Conservation (phyloP, 345 rosid species). For the Eucalyptus regnans region DNA sequence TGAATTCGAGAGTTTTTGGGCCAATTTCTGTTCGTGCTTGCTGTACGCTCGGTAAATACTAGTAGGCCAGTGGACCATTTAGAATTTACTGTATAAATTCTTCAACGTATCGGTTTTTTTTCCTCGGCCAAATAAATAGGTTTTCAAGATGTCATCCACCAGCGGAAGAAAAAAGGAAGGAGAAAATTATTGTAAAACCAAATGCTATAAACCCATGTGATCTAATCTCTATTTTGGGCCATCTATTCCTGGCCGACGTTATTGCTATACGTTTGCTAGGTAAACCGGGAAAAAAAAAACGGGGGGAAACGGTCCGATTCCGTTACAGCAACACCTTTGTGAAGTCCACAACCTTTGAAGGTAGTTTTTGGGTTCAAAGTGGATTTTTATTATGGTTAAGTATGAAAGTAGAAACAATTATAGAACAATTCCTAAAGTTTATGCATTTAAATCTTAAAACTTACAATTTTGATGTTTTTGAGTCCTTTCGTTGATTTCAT, state of each 20-base stretch:
- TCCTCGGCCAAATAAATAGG: not conserved
- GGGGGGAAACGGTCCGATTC: not conserved
- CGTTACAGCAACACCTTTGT: not conserved
- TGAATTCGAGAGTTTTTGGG: not conserved
- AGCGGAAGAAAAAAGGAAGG: not conserved
- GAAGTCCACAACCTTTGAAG: not conserved
- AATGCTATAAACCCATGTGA: not conserved
- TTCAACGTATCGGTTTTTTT: too few species aligned
- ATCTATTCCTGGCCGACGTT: not conserved
- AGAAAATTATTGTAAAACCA: not conserved
- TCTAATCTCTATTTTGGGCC: not conserved
- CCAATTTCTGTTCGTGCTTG: not conserved
- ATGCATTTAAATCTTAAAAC: not conserved
- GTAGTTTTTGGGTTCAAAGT: not conserved
- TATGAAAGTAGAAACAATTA: not conserved
- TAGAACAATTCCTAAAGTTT: not conserved
- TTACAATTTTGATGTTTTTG: not conserved
- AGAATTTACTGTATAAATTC: not conserved
- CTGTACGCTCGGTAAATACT: not conserved
- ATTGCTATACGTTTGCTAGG: not conserved
- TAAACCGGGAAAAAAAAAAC: not conserved
- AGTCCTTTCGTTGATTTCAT: not conserved
- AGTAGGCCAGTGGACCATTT: not conserved
- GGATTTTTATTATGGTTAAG: not conserved
- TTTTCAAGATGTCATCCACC: not conserved